Evolutionary conservation across 2,329 filamentous ascomycete species (phyloP), one percentile per base, ranked within the genome.

Genomic region (Trichoderma sp.): DNA sequence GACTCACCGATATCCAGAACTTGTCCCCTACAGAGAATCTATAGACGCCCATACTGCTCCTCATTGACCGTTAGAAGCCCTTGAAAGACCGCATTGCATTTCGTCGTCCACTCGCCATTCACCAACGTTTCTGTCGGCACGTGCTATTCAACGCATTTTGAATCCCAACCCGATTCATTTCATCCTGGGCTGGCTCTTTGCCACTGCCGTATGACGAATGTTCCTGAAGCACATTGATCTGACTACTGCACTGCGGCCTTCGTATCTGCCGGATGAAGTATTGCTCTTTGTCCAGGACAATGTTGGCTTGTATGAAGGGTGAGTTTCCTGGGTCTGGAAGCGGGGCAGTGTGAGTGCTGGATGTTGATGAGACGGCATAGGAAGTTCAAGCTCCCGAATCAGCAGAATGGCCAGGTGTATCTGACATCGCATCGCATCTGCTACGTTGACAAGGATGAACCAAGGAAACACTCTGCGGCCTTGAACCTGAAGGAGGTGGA

Each of bases 281-380:
- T 85, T 98, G 65, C 86, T 99, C 69, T 98, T 97, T 81, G 94
- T 99, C 68, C 94, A 98, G 83, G 94, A 98, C 84, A 94, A 93
- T 79, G 94, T 99, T 74, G 95, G 95, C 73, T 85, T 99, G 70
- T 99, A 99, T 82, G 93, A 98, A 85, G 95, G 95, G 93, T 97
- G 85, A 81, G 89, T 82, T 19, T 37, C 27, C 42, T n/a, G 27
- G 22, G 5, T 12, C 45, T 25, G 7, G n/a, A 22, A 27, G 45
- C 45, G 57, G 27, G 35, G 37, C 39, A 27, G 19, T 34, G 12
- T 45, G 45, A 42, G 17, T 8, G n/a, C 34, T 22, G 5, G 48
- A 37, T 25, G 19, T 25, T 68, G 54, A 65, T 65, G 54, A 60
- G 35, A 48, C n/a, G 22, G 17, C 13, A 42, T 74, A 97, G 93